phyloP scores from a whole-genome alignment of 345 rosid genomes.

The Gossypium turneri region DNA sequence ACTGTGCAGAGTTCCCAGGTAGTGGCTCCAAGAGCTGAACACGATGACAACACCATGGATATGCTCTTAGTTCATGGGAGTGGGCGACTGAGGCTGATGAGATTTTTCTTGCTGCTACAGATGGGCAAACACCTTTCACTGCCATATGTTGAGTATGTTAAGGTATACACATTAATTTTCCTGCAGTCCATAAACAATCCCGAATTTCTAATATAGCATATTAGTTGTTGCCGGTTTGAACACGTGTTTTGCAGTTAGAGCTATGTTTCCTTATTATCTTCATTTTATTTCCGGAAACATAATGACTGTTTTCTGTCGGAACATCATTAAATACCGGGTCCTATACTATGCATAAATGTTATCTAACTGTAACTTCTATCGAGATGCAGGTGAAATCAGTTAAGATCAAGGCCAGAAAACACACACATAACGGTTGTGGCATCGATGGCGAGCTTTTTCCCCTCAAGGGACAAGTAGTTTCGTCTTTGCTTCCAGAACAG shows the following conservation, averaged over 20 bases:
- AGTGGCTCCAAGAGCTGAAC: conserved; percentile 93
- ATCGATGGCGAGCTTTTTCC: conserved; percentile 90
- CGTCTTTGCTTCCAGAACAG: conserved; percentile 86
- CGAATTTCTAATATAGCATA: not conserved
- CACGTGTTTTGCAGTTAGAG: not conserved
- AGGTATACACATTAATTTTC: conserved; percentile 45
- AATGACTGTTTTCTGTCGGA: not conserved
- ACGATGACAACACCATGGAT: conserved; percentile 83
- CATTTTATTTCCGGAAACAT: not conserved
- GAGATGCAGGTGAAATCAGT: conserved; percentile 75
- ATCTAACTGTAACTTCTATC: conserved; percentile 6
- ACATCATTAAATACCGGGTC: not conserved
- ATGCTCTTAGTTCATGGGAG: conserved; percentile 86
- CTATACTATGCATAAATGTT: not conserved
- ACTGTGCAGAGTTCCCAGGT: conserved; percentile 95
- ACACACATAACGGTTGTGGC: conserved; percentile 79
- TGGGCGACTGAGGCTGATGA: conserved; percentile 76
- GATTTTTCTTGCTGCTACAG: conserved; percentile 83
- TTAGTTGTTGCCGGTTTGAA: not conserved
- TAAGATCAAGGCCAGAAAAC: conserved; percentile 74
- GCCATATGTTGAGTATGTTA: conserved; percentile 89
- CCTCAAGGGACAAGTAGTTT: conserved; percentile 76
- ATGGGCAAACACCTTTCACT: conserved; percentile 83
- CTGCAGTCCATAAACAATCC: not conserved
- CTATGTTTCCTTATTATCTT: not conserved